phyloP scores from a whole-genome alignment of 2,329 filamentous ascomycete species.

The Aspergillus neotritici region DNA sequence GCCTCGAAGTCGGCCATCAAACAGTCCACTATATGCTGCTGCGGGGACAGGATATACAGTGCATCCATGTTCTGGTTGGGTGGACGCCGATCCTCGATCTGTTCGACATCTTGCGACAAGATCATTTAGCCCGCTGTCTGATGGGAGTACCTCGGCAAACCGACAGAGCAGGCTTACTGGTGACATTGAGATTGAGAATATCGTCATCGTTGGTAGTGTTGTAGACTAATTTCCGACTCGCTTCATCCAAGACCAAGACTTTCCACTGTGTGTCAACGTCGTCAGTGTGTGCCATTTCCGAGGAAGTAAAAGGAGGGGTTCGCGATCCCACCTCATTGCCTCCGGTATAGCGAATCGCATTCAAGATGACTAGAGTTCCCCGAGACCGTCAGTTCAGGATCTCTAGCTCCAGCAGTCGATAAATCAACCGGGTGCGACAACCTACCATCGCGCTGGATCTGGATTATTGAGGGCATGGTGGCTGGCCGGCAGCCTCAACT shows the following conservation, averaged over 20 bases:
- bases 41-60: conserved; percentile 82
- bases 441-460: conserved; percentile 73
- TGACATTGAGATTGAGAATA: conserved; percentile 92
- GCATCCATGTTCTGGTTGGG: conserved; percentile 88
- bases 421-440: conserved; percentile 5
- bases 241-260: conserved; percentile 82
- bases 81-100: conserved; percentile 79
- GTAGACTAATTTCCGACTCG: conserved; percentile 77
- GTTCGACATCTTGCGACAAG: conserved; percentile 69
- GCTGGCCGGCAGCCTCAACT: conserved; percentile 32
- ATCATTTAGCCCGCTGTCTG: conserved; percentile 6
- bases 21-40: conserved; percentile 85
- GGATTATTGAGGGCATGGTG: conserved; percentile 81
- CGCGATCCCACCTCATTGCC: conserved; percentile 63
- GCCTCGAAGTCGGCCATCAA: conserved; percentile 87
- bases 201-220: conserved; percentile 93
- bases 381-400: conserved; percentile 9
- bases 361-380: conserved; percentile 58
- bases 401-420: not conserved
- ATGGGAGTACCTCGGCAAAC: conserved; percentile 3
- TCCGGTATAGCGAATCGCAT: conserved; percentile 70
- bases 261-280: conserved; percentile 67
- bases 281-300: conserved; percentile 23
- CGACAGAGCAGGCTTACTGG: conserved; percentile 57
- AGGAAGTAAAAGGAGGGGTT: conserved; percentile 20